phyloP scores from a whole-genome alignment of 2,329 filamentous ascomycete genomes.

The Fusarium circinatum region DNA sequence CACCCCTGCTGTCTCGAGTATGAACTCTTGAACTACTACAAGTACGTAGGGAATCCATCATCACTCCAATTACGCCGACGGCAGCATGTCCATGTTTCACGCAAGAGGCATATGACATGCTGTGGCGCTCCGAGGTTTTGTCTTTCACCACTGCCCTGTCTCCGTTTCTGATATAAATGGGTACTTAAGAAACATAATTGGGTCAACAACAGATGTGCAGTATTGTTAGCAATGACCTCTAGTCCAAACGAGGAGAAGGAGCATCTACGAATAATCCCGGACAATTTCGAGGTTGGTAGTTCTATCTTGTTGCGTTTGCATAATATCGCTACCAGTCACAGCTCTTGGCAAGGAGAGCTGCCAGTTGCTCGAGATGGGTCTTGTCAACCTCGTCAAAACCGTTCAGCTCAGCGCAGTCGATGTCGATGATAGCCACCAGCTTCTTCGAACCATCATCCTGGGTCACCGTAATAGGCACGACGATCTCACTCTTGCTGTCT shows the following conservation, averaged over 20 bases:
- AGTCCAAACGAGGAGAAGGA: background rate
- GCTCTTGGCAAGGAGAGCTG: conserved; percentile 64
- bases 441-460: conserved; percentile 49
- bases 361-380: conserved; percentile 72
- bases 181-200: background rate
- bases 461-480: conserved; percentile 73
- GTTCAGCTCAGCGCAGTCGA: conserved; percentile 75
- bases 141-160: conserved; percentile 15
- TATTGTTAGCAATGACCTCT: background rate
- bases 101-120: conserved; percentile 10
- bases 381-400: conserved; percentile 78
- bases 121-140: conserved; percentile 8
- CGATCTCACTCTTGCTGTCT: conserved; percentile 81
- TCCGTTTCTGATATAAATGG: conserved; percentile 27
- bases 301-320: background rate
- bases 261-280: no score
- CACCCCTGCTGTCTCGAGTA: conserved; percentile 9
- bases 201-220: background rate
- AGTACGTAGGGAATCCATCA: background rate
- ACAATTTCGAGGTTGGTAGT: background rate
- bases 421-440: conserved; percentile 80
- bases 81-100: conserved; percentile 25
- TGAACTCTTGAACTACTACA: conserved; percentile 13
- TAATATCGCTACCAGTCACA: conserved; percentile 69
- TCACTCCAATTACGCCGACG: conserved; percentile 9